Base-by-base conservation (phyloP, 495 filamentous ascomycete genomes). In the Penicillium lagena region DNA sequence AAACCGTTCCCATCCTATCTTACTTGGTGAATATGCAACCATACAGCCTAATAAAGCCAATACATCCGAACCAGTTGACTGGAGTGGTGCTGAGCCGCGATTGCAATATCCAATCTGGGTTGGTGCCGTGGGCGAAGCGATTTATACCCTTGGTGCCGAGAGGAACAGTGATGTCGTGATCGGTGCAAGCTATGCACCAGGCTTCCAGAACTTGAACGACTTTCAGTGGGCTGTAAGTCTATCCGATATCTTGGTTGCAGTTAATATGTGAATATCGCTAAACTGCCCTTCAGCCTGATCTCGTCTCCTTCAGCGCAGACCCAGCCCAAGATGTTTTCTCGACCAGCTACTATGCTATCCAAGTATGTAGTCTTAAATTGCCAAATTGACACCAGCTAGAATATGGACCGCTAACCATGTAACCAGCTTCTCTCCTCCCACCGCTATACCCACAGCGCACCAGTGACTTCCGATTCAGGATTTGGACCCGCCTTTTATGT, bases 101-200 rank as follows among this genome's bases (percentile, higher is more conserved):
- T 17, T 73, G 8, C 71, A 74, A 31, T 69, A 39, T 55, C 62
- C 70, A 55, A 55, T 50, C 40, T 39, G 80, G 79, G 73, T 72
- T 42, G 80, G 78, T 33, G 68, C 73, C 12, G 72, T 83, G 15
- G 68, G 62, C 9, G 83, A 87, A 49, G 80, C 79, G 5, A 72
- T 85, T 29, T 83, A 72, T 47, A 67, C 81, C 37, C 64, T 86
- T 35, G 80, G 77, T 35, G 66, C 75, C 17, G 82, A 86, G 60
- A 67, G 79, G 12, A 85, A 85, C 56, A 66, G 71, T 4, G 72
- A 81, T 55, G 54, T 70, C 9, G 59, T 78, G 28, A 63, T 72
- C 39, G 68, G 70, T 46, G 68, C 72, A 2, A 66, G 70, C 12
- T 72, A 77, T 43, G 68, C 67, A 10, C 62, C 70, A 1, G 42